Conservation (phyloP, 768 basidiomycete genomes). For the Xerocomus spinulosus region DNA sequence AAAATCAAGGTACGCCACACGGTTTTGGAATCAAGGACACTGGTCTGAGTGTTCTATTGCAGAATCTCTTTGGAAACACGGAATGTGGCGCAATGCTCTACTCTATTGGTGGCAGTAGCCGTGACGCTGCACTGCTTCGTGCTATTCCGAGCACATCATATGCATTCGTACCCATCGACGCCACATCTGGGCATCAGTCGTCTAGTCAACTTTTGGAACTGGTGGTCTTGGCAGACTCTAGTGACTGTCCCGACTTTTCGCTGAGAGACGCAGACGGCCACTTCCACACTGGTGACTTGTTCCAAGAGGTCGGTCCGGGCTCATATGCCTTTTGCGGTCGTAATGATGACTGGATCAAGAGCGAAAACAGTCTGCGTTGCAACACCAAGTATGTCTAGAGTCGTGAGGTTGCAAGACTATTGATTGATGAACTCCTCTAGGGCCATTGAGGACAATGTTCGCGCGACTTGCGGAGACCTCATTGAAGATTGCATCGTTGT, state of each 20-base stretch:
- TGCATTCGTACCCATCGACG: slow-evolving; percentile 56
- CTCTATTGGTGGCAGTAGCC: slow-evolving; percentile 51
- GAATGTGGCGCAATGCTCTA: slow-evolving; percentile 73
- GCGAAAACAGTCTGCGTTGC: slow-evolving; percentile 70
- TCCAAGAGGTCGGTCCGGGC: slow-evolving; percentile 56
- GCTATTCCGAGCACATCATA: slow-evolving; percentile 62
- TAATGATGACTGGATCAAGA: slow-evolving; percentile 85
- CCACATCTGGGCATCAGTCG: slow-evolving; percentile 46
- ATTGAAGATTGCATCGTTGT: slow-evolving; percentile 75
- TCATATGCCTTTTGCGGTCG: slow-evolving; percentile 64
- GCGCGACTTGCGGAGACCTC: slow-evolving; percentile 57
- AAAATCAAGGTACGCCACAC: slow-evolving; percentile 50
- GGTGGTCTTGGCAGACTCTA: slow-evolving; percentile 62
- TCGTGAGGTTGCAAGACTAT: background rate
- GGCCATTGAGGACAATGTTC: slow-evolving; percentile 75
- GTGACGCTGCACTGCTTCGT: slow-evolving; percentile 48
- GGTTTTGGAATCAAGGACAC: slow-evolving; percentile 13
- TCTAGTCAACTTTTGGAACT: slow-evolving; percentile 59
- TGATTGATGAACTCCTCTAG: slow-evolving; percentile 28
- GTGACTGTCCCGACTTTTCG: slow-evolving; percentile 61
- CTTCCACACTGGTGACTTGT: slow-evolving; percentile 81
- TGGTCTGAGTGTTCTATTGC: slow-evolving; percentile 21
- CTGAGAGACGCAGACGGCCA: slow-evolving; percentile 60
- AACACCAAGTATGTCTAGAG: slow-evolving; percentile 55
- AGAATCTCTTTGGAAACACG: slow-evolving; percentile 81